phyloP scores from a whole-genome alignment of 768 basidiomycete genomes.

The Mycena indigotica region DNA sequence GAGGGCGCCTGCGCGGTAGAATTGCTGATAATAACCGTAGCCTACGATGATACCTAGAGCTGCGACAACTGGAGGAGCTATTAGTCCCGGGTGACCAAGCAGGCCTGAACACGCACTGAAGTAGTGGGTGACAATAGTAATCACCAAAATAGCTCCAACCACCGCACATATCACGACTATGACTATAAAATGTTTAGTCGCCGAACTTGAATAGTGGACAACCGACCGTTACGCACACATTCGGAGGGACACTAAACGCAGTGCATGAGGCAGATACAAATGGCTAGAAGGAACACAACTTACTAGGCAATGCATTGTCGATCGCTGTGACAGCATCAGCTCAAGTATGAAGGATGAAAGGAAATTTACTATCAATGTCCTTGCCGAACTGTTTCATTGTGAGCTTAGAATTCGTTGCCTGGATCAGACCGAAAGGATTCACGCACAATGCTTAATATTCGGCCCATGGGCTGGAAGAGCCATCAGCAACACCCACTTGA shows the following conservation, averaged over 20 bases:
- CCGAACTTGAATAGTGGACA: no score
- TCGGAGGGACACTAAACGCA: conserved; percentile 52
- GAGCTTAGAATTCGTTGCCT: not conserved
- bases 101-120: conserved; percentile 50
- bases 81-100: not conserved
- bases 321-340: conserved; percentile 40
- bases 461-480: conserved; percentile 52
- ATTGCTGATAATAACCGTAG: conserved; percentile 65
- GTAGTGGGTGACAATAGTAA: conserved; percentile 60
- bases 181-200: conserved; percentile 42
- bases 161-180: conserved; percentile 52
- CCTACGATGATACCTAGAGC: conserved; percentile 53
- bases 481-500: not conserved
- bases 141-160: conserved; percentile 54
- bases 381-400: conserved; percentile 53
- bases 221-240: conserved; percentile 46
- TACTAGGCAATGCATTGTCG: conserved; percentile 61
- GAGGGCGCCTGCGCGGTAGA: conserved; percentile 71
- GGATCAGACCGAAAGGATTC: not conserved
- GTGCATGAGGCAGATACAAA: not conserved
- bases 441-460: conserved; percentile 52
- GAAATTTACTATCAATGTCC: conserved; percentile 57
- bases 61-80: conserved; percentile 46
- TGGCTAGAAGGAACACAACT: no score
- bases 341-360: not conserved